These are phyloP conservation scores for Oryza australiensis DNA, from an alignment of 176 grass and related monocot species.

Conservation along the genomic window DNA sequence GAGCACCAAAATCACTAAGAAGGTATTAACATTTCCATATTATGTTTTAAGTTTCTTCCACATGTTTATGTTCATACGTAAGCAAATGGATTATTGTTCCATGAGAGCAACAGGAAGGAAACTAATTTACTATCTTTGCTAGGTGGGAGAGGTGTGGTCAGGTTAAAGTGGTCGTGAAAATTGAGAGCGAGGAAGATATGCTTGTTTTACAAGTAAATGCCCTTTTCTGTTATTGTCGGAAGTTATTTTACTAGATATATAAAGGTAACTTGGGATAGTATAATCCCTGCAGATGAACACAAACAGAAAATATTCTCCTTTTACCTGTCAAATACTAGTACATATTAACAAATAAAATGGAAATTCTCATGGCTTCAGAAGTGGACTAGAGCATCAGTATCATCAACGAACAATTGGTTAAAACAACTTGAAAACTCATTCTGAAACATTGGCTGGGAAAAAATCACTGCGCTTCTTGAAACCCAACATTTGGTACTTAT, in stretches of 20 bases:
- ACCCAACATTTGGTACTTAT: neutral
- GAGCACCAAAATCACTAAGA: slow-evolving; percentile 87
- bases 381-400: neutral
- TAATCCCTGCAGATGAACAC: neutral
- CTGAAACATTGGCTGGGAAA: neutral
- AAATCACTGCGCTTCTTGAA: neutral
- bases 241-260: neutral
- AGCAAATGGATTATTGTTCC: neutral
- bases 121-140: slow-evolving; percentile 27
- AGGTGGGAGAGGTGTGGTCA: slow-evolving; percentile 97
- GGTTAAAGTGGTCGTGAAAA: slow-evolving; percentile 95
- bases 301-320: neutral
- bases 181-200: slow-evolving; percentile 90
- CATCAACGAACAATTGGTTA: neutral
- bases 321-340: neutral
- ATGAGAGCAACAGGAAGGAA: slow-evolving; percentile 1
- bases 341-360: neutral
- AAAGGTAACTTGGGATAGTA: neutral
- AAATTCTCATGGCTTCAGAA: neutral
- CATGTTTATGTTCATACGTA: slow-evolving; percentile 1
- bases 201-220: slow-evolving; percentile 85
- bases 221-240: slow-evolving; percentile 12
- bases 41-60: neutral
- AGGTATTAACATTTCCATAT: slow-evolving; percentile 47
- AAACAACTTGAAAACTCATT: neutral